These are phyloP conservation scores for Cunninghamia lanceolata DNA, from an alignment of 75 land plant species.

Conservation along the genomic window DNA sequence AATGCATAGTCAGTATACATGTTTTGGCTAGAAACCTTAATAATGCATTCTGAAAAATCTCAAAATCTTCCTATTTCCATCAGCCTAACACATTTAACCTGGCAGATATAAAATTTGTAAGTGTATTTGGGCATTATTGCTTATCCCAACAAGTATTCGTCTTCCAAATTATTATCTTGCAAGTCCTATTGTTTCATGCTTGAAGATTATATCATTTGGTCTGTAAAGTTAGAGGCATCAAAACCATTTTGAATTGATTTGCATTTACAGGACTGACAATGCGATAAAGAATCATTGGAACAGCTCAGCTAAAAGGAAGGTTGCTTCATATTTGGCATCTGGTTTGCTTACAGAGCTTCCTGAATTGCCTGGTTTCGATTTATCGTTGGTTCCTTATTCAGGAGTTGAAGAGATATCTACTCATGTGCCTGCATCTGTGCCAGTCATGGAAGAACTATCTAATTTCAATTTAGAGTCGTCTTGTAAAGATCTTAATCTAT, in stretches of 20 bases:
- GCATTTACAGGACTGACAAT: conserved; percentile 78
- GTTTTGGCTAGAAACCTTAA: neutral
- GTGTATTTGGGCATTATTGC: neutral
- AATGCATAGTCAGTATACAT: neutral
- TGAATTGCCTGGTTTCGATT: conserved; percentile 22
- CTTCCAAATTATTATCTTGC: neutral
- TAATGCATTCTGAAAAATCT: neutral
- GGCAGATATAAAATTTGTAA: neutral
- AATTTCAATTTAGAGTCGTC: neutral
- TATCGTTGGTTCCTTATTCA: neutral
- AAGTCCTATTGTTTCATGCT: neutral
- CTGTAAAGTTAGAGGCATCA: too few species aligned
- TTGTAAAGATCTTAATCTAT: neutral
- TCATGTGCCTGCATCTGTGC: neutral
- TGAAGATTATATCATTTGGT: neutral
- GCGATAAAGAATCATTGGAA: conserved; percentile 95
- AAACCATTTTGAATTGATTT: neutral
- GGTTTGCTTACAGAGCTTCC: conserved; percentile 52
- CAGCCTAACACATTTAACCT: neutral
- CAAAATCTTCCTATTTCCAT: neutral
- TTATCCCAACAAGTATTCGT: neutral
- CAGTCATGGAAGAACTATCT: neutral
- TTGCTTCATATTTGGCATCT: conserved; percentile 57
- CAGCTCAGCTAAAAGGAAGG: conserved; percentile 82
- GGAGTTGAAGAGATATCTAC: neutral